phyloP scores from a whole-genome alignment of 768 basidiomycete genomes.

The Termitomyces sp. region DNA sequence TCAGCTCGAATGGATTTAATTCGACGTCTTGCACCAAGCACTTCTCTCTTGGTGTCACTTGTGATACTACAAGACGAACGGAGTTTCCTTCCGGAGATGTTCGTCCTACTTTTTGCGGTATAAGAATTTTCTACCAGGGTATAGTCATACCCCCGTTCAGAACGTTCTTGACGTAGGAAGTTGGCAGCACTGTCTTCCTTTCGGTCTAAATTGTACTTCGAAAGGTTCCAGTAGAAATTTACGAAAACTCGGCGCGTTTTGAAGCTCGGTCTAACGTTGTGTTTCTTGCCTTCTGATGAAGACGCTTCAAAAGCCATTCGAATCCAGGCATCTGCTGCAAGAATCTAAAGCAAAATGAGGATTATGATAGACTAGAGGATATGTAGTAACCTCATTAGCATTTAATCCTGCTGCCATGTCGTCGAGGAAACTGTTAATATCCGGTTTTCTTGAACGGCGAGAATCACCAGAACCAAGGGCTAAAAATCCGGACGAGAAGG shows the following conservation, averaged over 20 bases:
- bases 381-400: background rate
- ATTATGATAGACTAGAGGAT: background rate
- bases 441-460: background rate
- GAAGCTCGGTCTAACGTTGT: conserved; percentile 1
- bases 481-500: conserved; percentile 7
- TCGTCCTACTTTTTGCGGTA: background rate
- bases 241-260: conserved; percentile 15
- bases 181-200: conserved; percentile 9
- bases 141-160: conserved; percentile 12
- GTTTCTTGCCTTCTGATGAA: background rate
- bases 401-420: background rate
- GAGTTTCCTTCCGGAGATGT: background rate
- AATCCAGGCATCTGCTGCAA: conserved; percentile 12
- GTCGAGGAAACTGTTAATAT: conserved; percentile 2
- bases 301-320: conserved; percentile 8
- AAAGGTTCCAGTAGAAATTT: conserved; percentile 19
- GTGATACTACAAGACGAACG: background rate
- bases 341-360: conserved; percentile 3
- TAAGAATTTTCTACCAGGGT: background rate
- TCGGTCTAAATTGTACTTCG: background rate
- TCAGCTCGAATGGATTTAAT: background rate
- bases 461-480: background rate
- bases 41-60: background rate
- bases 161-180: conserved; percentile 10
- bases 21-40: background rate